phyloP scores from a whole-genome alignment of 345 rosid species.

The Gossypium australe region DNA sequence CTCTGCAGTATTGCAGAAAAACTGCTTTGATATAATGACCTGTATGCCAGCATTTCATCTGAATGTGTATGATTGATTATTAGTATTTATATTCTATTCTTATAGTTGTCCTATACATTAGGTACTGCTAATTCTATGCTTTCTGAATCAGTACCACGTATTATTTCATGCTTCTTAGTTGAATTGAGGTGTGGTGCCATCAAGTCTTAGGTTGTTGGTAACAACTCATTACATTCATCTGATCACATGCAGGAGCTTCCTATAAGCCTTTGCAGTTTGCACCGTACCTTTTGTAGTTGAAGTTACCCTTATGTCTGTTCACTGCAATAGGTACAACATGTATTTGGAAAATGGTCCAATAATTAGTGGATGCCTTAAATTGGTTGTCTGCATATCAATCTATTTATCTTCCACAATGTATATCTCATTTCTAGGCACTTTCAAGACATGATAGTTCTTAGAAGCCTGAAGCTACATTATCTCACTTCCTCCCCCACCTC shows the following conservation, averaged over 20 bases:
- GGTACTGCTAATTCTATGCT: neutral
- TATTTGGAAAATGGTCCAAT: neutral
- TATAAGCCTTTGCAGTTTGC: neutral
- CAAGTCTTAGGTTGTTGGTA: neutral
- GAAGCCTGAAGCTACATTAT: neutral
- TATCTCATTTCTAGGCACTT: neutral
- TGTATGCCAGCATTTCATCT: neutral
- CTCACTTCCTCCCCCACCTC: neutral
- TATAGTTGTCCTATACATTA: neutral
- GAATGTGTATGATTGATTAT: neutral
- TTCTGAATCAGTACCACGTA: neutral
- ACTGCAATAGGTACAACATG: neutral
- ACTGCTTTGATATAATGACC: neutral
- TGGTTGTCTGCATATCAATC: neutral
- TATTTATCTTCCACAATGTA: neutral
- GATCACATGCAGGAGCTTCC: neutral
- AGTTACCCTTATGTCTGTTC: neutral
- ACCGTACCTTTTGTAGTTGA: neutral
- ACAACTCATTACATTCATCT: neutral
- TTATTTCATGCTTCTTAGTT: conserved; percentile 1
- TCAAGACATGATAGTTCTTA: neutral
- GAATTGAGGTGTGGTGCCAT: neutral
- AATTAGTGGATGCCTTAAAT: neutral
- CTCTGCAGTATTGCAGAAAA: neutral
- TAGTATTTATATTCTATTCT: neutral